Conservation (phyloP, 1,139 yeast species). For the Blastobotrys persicus region DNA sequence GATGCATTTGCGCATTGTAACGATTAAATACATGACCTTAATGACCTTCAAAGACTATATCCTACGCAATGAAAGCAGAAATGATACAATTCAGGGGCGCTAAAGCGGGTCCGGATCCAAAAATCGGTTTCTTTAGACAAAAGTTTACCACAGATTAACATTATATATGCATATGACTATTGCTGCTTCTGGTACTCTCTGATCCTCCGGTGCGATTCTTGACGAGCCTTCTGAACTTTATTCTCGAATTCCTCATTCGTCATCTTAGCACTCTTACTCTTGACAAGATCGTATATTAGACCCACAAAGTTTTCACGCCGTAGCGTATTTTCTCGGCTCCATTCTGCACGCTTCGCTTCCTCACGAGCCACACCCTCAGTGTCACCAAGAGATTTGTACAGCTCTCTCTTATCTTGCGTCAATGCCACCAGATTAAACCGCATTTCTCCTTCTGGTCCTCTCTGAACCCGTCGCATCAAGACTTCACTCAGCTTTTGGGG, state of each 20-base stretch:
- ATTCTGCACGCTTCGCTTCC: slow-evolving; percentile 38
- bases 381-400: slow-evolving; percentile 44
- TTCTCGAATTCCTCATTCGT: slow-evolving; percentile 49
- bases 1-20: slow-evolving; percentile 18
- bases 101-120: no score
- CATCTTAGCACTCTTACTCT: slow-evolving; percentile 39
- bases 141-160: no score
- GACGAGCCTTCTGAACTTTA: slow-evolving; percentile 38
- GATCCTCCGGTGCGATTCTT: slow-evolving; percentile 15
- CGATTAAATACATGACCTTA: background rate
- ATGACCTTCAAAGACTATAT: background rate
- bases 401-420: slow-evolving; percentile 50
- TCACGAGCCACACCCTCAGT: slow-evolving; percentile 37
- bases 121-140: no score
- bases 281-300: slow-evolving; percentile 48
- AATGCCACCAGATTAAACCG: slow-evolving; percentile 61
- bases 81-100: no score
- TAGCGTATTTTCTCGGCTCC: slow-evolving; percentile 45
- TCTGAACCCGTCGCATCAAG: slow-evolving; percentile 47
- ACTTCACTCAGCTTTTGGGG: slow-evolving; percentile 38
- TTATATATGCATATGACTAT: background rate
- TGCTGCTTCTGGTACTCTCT: slow-evolving; percentile 9
- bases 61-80: background rate
- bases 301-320: slow-evolving; percentile 59
- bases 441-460: slow-evolving; percentile 49